phyloP scores from a whole-genome alignment of 2,329 filamentous ascomycete species.

The Mycocentrospora acerina region DNA sequence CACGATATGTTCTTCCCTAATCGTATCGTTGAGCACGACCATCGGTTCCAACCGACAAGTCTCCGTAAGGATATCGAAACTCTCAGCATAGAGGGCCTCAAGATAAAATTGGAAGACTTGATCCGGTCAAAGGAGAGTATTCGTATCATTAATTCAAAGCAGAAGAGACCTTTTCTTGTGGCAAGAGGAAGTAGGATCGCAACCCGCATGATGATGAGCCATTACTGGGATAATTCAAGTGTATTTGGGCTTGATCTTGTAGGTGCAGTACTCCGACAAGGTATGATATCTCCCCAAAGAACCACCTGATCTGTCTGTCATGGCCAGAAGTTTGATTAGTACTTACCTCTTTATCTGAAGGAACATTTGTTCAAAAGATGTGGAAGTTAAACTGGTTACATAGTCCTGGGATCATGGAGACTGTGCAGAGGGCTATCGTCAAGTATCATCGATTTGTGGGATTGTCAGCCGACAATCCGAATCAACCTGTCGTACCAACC shows the following conservation, averaged over 20 bases:
- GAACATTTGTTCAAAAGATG: slow-evolving; percentile 68
- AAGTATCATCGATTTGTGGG: slow-evolving; percentile 67
- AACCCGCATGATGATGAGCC: slow-evolving; percentile 67
- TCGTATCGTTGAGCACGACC: slow-evolving; percentile 16
- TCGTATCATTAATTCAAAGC: slow-evolving; percentile 42
- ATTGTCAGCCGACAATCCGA: slow-evolving; percentile 56
- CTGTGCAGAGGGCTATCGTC: slow-evolving; percentile 63
- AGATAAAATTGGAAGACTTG: slow-evolving; percentile 7
- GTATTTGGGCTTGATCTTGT: slow-evolving; percentile 66
- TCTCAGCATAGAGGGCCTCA: slow-evolving; percentile 16
- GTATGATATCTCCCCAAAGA: no score
- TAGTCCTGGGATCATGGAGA: slow-evolving; percentile 63
- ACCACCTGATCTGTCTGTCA: no score
- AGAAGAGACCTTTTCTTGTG: slow-evolving; percentile 8
- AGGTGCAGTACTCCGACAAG: slow-evolving; percentile 66
- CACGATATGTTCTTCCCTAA: slow-evolving; percentile 22
- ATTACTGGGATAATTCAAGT: slow-evolving; percentile 69
- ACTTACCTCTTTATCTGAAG: no score
- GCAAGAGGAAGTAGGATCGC: slow-evolving; percentile 38
- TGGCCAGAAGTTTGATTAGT: no score
- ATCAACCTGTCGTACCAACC: slow-evolving; percentile 64
- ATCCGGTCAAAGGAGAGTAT: slow-evolving; percentile 13
- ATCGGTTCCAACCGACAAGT: slow-evolving; percentile 20
- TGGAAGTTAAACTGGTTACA: slow-evolving; percentile 75
- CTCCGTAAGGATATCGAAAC: slow-evolving; percentile 22